Evolutionary conservation across 1,139 yeast species (phyloP).

Genomic region (Chernovozyma aurita): DNA sequence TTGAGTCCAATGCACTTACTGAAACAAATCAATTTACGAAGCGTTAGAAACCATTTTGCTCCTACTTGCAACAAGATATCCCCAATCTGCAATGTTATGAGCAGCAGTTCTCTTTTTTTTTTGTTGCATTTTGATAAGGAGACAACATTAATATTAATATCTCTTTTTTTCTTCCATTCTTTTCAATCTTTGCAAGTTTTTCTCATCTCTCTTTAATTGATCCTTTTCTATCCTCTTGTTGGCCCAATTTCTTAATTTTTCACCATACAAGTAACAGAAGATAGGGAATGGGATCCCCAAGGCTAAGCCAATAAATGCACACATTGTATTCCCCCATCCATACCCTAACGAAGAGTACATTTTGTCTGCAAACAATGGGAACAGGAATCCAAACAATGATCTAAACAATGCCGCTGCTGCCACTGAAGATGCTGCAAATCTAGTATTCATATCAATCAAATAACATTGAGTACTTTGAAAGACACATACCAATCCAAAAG

Average conservation of each 20-base stretch:
- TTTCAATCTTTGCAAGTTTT: conserved; percentile 24
- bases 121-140: too few species aligned
- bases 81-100: too few species aligned
- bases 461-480: conserved; percentile 60
- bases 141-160: too few species aligned
- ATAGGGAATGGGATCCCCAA: conserved; percentile 65
- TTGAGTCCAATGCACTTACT: too few species aligned
- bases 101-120: too few species aligned
- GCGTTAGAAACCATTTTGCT: too few species aligned
- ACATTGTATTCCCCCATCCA: conserved; percentile 66
- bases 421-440: conserved; percentile 55
- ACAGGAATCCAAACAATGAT: conserved; percentile 52
- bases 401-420: conserved; percentile 64
- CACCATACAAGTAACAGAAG: conserved; percentile 53
- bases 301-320: conserved; percentile 50
- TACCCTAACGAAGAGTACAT: conserved; percentile 46
- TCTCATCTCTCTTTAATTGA: conserved; percentile 39
- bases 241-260: conserved; percentile 52
- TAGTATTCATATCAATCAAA: conserved; percentile 61
- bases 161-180: too few species aligned
- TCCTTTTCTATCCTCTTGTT: conserved; percentile 37
- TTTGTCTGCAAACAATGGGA: conserved; percentile 44
- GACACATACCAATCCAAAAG: conserved; percentile 53
- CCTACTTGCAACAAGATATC: too few species aligned
- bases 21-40: too few species aligned